A percentile compares a stretch with the other conserved stretches of the same genome.
Evolutionary conservation across 2,329 filamentous ascomycete species (phyloP).

Genomic region (Penicillium italicum): DNA sequence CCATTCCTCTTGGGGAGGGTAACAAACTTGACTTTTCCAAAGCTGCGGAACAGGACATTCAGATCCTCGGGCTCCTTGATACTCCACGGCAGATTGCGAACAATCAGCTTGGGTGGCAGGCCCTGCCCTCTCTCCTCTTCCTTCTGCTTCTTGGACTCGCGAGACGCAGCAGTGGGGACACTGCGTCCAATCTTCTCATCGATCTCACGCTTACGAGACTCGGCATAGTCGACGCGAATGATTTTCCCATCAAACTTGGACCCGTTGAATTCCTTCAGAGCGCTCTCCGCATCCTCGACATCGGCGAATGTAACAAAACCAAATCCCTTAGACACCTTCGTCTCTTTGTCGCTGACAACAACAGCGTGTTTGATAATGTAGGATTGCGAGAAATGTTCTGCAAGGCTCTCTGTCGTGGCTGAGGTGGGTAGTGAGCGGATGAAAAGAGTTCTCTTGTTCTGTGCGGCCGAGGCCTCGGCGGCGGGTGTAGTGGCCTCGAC

Average conservation of each 20-base stretch:
- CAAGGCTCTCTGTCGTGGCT: conserved; percentile 76
- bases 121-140: conserved; percentile 59
- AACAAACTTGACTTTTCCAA: conserved; percentile 85
- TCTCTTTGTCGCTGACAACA: conserved; percentile 81
- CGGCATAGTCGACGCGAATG: conserved; percentile 81
- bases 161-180: conserved; percentile 34
- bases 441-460: conserved; percentile 69
- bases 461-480: conserved; percentile 21
- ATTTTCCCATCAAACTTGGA: conserved; percentile 73
- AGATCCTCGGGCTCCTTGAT: conserved; percentile 84
- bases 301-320: conserved; percentile 98
- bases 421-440: conserved; percentile 77
- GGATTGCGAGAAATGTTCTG: conserved; percentile 87
- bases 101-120: conserved; percentile 72
- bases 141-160: conserved; percentile 40
- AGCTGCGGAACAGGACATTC: conserved; percentile 73
- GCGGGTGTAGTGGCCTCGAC: conserved; percentile 24
- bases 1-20: conserved; percentile 75
- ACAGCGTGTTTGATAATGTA: conserved; percentile 94
- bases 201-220: conserved; percentile 72
- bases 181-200: conserved; percentile 47
- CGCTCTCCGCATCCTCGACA: conserved; percentile 79
- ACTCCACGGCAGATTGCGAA: conserved; percentile 94
- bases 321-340: conserved; percentile 85
- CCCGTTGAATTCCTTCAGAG: conserved; percentile 76